Evolutionary conservation across 2,329 filamentous ascomycete species (phyloP), one percentile per base, ranked within the genome.

Genomic region (Xylaria sp.): DNA sequence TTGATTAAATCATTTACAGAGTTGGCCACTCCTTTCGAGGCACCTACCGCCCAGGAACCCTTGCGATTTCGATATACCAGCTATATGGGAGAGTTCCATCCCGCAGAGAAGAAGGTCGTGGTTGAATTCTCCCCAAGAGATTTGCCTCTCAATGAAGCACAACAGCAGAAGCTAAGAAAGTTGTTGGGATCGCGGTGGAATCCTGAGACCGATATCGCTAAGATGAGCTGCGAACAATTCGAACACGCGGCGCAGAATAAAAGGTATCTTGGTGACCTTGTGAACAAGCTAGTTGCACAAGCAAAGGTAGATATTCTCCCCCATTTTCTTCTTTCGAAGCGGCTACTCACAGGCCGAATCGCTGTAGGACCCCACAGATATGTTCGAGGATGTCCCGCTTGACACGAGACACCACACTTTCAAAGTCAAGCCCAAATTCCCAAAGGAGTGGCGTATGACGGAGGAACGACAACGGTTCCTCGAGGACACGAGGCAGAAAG

Each of bases 41-140:
- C 90, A 2, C 93, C 95, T 1, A 86, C 87, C 15, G 80, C 85
- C 36, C 81, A 89, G 54, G 86, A 92, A 74, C 89, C 93, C 54
- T 88, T 99, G 66, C 92, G 95, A 76, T 99, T 97, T 89, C 91
- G 96, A 76, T 97, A 97, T 84, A 99, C 96, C 17, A 94, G 92
- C 44, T 98, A 98, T 83, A 91, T 99, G 87, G 95, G 95, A 76
- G 96, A 98, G 82, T 85, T 88, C 65, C 97, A 99, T 82, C 95
- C 96, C 0, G 93, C 95, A 2, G 90, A 94, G 81, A 90, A 90
- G 78, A 99, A 99, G 85, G 94, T 99, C 23, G 94, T 98, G 13
- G 89, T 98, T 64, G 93, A 97, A 79, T 97, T 98, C 81, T 89
- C 86, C 71, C 90, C 92, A 17, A 81, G 82, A 65, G 93, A 97